These are phyloP conservation scores for Sporobolomyces phaffii DNA, from an alignment of 768 basidiomycete species.

Conservation along the genomic window DNA sequence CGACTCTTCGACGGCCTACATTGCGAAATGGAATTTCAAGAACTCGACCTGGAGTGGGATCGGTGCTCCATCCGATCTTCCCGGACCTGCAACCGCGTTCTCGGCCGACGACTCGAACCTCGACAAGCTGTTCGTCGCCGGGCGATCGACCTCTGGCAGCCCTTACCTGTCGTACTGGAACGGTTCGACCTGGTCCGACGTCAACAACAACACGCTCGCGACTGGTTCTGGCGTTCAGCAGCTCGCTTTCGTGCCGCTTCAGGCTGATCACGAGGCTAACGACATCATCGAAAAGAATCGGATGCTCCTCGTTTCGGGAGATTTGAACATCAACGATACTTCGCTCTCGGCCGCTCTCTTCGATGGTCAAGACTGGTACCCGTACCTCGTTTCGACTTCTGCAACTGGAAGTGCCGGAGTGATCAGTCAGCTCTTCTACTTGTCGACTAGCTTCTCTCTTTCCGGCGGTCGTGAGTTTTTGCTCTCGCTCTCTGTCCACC, in stretches of 20 bases:
- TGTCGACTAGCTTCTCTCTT: conserved; percentile 71
- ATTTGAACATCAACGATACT: conserved; percentile 64
- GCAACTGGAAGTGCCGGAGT: conserved; percentile 63
- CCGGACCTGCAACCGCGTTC: conserved; percentile 84
- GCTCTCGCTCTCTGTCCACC: conserved; percentile 23
- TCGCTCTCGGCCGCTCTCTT: conserved; percentile 78
- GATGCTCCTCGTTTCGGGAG: conserved; percentile 81
- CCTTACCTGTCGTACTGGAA: conserved; percentile 81
- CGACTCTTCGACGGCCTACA: conserved; percentile 61
- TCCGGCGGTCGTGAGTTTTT: conserved; percentile 46
- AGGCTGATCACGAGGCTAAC: conserved; percentile 64
- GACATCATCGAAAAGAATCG: conserved; percentile 71
- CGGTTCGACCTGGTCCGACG: conserved; percentile 64
- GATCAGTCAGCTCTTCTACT: conserved; percentile 74
- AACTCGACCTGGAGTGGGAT: conserved; percentile 70
- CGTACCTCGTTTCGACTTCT: conserved; percentile 68
- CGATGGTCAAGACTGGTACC: conserved; percentile 74
- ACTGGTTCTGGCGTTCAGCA: conserved; percentile 63
- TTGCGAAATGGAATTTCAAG: conserved; percentile 64
- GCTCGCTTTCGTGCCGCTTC: conserved; percentile 82
- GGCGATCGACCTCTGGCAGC: conserved; percentile 60
- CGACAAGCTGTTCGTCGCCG: conserved; percentile 84
- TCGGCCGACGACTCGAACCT: conserved; percentile 73
- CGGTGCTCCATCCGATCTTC: conserved; percentile 55
- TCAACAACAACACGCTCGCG: conserved; percentile 51